Base-by-base conservation (phyloP, 2,329 filamentous ascomycete genomes). In the Dothiorella sarmentorum region DNA sequence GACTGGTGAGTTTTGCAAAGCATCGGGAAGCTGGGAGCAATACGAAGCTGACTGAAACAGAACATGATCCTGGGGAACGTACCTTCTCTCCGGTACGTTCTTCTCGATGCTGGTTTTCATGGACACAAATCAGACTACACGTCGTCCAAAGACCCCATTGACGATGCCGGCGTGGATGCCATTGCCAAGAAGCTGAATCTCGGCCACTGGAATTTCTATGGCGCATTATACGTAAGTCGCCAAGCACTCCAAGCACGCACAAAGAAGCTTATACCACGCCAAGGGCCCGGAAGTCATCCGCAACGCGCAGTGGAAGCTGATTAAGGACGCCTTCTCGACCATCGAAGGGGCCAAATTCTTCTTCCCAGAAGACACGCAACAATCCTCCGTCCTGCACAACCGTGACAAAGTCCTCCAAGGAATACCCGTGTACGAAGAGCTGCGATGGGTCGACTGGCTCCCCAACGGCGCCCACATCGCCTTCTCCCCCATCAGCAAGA, bases 161-260 rank as follows among this genome's bases (percentile, higher is more conserved):
- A 61, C 2, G 74, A 79, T 26, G 68, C 64, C 1, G 75, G 76
- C 37, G 61, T 79, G 3, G 75, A 79, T 33, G 65, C 58, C 1
- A 76, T 79, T 5, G 75, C 75, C 2, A 63, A 66, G 24, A 68
- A 72, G 45, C 71, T 79, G 7, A 67, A 68, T 26, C 66, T 78
- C 0, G 76, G 76, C n/a, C 65, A 74, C 1, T 80, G 78, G 77
- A 75, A 76, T 53, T 78, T 79, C 63, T 80, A 79, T 63, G 76
- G 76, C 10, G 75, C 76, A 18, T 65, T 67, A n/a, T 67, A 67
- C 47, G 55, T 53, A 27, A n/a, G 33, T 27, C 7, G 2, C 22
- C 22, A 4, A 2, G 9, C 3, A 11, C 4, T 18, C 22, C 2
- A 4, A 7, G 1, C 22, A 4, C 24, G 4, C 3, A 13, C 45